Percentiles rank a stretch among this genome's conserved stretches.
phyloP scores from a whole-genome alignment of 306 rosid genomes.

The Corylus heterophylla region DNA sequence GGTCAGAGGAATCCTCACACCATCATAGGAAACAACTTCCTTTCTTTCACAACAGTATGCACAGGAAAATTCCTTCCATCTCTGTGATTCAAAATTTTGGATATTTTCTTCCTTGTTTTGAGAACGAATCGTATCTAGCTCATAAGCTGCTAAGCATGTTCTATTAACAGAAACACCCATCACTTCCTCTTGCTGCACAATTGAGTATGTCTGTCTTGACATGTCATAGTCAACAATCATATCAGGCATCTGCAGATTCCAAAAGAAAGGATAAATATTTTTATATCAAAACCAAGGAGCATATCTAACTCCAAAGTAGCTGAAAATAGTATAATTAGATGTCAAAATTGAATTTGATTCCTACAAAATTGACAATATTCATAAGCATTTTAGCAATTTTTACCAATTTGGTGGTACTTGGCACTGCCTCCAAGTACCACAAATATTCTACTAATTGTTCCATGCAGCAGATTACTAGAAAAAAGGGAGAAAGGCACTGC shows the following conservation, averaged over 20 bases:
- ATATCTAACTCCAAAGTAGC: not conserved
- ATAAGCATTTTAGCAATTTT: not conserved
- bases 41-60: slow-evolving; percentile 62
- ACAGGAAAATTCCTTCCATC: slow-evolving; percentile 68
- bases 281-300: slow-evolving; percentile 11
- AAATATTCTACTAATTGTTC: not conserved
- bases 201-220: slow-evolving; percentile 57
- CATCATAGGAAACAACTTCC: slow-evolving; percentile 74
- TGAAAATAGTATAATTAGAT: not conserved
- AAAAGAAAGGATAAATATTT: slow-evolving; percentile 18
- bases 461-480: not conserved
- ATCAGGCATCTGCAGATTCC: slow-evolving; percentile 79
- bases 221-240: slow-evolving; percentile 83
- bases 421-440: not conserved
- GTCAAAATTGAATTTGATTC: not conserved
- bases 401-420: not conserved
- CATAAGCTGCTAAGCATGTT: slow-evolving; percentile 27
- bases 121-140: not conserved
- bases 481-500: not conserved
- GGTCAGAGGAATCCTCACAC: slow-evolving; percentile 70
- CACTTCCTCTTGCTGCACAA: slow-evolving; percentile 88
- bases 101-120: slow-evolving; percentile 30
- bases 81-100: slow-evolving; percentile 35
- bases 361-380: not conserved
- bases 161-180: slow-evolving; percentile 41